Conservation (phyloP, 495 filamentous ascomycete species). For the Jackrogersella multiformis region DNA sequence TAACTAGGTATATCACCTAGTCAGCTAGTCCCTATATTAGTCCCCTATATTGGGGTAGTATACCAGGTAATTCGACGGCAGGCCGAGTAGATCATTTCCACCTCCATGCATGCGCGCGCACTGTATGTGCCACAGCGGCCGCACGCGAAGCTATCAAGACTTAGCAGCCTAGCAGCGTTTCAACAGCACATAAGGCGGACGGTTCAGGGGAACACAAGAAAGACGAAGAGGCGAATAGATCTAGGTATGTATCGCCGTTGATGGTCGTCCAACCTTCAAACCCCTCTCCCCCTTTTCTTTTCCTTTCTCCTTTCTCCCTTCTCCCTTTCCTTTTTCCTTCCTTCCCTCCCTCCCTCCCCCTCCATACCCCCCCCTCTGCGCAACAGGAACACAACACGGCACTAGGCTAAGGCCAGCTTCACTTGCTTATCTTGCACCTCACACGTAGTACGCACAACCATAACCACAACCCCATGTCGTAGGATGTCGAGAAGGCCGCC, state of each 20-base stretch:
- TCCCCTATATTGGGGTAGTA: no score
- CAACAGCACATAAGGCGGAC: conserved; percentile 20
- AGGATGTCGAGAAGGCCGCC: conserved; percentile 3
- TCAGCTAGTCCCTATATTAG: no score
- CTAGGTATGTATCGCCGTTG: conserved; percentile 24
- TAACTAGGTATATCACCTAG: no score
- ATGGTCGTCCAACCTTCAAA: background rate
- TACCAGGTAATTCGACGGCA: conserved; percentile 16
- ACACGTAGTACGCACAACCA: conserved; percentile 8
- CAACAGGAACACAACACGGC: conserved; percentile 31
- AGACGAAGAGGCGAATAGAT: conserved; percentile 5
- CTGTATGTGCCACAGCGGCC: conserved; percentile 11
- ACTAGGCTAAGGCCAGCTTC: background rate
- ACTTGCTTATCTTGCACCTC: conserved; percentile 13
- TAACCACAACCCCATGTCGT: conserved; percentile 11
- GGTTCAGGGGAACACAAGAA: conserved; percentile 2
- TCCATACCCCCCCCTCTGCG: conserved; percentile 2
- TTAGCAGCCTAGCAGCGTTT: no score
- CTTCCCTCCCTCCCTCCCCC: background rate
- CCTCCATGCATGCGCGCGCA: background rate
- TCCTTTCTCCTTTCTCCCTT: conserved; percentile 3
- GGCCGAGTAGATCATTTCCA: background rate
- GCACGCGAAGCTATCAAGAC: conserved; percentile 11
- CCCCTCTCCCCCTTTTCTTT: no score
- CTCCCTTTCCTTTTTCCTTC: background rate